phyloP scores from a whole-genome alignment of 805 yeast genomes.

The Schwanniomyces occidentalis region DNA sequence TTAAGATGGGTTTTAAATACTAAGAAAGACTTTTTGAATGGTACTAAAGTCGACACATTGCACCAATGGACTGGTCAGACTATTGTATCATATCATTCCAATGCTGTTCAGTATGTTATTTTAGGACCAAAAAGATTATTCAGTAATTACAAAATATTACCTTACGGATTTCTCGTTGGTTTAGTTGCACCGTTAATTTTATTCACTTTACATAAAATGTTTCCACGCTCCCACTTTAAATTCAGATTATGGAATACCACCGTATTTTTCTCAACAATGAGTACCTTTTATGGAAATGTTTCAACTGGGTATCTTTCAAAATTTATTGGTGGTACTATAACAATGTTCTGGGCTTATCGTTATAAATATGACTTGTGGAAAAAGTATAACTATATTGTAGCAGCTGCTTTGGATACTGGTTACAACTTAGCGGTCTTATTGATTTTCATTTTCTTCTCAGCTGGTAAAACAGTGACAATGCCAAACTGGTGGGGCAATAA shows the following conservation, averaged over 20 bases:
- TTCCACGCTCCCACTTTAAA: conserved; percentile 22
- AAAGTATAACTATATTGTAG: conserved; percentile 46
- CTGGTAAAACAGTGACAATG: conserved; percentile 20
- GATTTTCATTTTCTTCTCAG: conserved; percentile 37
- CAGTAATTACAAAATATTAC: conserved; percentile 41
- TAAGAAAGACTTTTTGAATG: conserved; percentile 38
- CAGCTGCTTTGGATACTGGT: conserved; percentile 55
- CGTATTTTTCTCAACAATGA: conserved; percentile 49
- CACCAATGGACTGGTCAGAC: conserved; percentile 55
- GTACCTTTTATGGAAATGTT: conserved; percentile 49
- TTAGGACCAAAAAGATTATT: conserved; percentile 49
- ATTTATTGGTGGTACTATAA: conserved; percentile 47
- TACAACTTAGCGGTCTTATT: conserved; percentile 43
- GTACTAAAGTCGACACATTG: conserved; percentile 40
- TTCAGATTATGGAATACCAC: conserved; percentile 47
- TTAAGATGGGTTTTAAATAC: conserved; percentile 46
- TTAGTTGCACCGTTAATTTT: conserved; percentile 36
- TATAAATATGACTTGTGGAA: conserved; percentile 42
- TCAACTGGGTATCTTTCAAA: conserved; percentile 51
- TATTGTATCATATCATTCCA: conserved; percentile 43
- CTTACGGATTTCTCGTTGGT: conserved; percentile 47
- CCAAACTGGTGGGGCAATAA: conserved; percentile 56
- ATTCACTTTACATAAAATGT: conserved; percentile 26
- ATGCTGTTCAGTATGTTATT: conserved; percentile 52
- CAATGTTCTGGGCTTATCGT: conserved; percentile 46